phyloP scores from a whole-genome alignment of 139 green algal species.

The Trebouxia sp. region DNA sequence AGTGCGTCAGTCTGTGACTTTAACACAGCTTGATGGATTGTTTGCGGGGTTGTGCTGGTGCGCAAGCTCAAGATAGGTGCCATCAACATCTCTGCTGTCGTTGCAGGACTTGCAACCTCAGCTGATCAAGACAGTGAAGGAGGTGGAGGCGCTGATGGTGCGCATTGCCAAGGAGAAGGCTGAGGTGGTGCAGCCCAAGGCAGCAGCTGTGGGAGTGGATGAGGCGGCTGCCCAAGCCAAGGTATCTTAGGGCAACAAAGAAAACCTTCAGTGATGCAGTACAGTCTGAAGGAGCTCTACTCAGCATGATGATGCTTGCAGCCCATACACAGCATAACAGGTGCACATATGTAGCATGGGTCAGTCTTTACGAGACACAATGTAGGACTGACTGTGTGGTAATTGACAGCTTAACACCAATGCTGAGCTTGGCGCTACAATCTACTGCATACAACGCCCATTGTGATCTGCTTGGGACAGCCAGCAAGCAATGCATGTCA shows the following conservation, averaged over 20 bases:
- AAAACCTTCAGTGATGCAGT: too few relatives aligned
- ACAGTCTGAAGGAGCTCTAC: too few relatives aligned
- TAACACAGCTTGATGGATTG: background rate
- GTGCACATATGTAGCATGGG: background rate
- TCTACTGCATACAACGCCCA: too few relatives aligned
- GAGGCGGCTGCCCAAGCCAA: conserved; percentile 64
- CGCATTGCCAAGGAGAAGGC: conserved; percentile 70
- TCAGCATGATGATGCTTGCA: background rate
- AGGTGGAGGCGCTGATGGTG: conserved; percentile 72
- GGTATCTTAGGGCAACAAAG: too few relatives aligned
- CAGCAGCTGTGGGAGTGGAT: conserved; percentile 68
- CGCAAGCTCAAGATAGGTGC: background rate
- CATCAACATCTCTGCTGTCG: background rate
- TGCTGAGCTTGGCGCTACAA: background rate
- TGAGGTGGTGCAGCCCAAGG: conserved; percentile 76
- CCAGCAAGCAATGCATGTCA: background rate
- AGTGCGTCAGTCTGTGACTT: background rate
- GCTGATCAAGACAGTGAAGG: conserved; percentile 68
- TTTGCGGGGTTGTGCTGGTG: background rate
- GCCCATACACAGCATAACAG: background rate
- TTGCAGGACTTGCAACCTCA: conserved; percentile 67
- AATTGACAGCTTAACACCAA: background rate
- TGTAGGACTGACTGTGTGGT: too few relatives aligned
- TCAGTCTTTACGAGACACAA: too few relatives aligned
- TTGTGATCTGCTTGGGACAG: too few relatives aligned